Percentiles rank a stretch among this genome's conserved stretches.
phyloP scores from a whole-genome alignment of 345 rosid genomes.

The Erucastrum elatum region DNA sequence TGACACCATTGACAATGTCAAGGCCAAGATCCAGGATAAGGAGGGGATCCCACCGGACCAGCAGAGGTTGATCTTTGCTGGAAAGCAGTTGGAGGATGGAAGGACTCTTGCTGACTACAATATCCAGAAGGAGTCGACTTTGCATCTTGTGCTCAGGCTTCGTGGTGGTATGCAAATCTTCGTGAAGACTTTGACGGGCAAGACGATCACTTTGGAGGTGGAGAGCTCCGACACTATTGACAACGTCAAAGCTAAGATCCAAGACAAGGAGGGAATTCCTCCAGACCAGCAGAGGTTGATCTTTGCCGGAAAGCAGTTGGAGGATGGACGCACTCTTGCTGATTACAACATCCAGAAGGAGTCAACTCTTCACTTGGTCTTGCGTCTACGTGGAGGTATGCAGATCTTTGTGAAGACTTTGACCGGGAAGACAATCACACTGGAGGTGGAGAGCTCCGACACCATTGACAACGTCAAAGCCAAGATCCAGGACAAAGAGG shows the following conservation, averaged over 20 bases:
- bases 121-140: conserved; percentile 43
- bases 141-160: conserved; percentile 33
- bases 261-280: conserved; percentile 50
- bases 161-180: conserved; percentile 53
- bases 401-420: conserved; percentile 48
- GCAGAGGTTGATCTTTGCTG: conserved; percentile 41
- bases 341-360: conserved; percentile 55
- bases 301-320: conserved; percentile 50
- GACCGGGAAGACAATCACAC: conserved; percentile 47
- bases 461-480: conserved; percentile 52
- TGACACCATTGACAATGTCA: conserved; percentile 48
- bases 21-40: conserved; percentile 46
- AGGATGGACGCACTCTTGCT: conserved; percentile 48
- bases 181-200: conserved; percentile 46
- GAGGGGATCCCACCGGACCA: conserved; percentile 46
- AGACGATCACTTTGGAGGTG: conserved; percentile 46
- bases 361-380: conserved; percentile 38
- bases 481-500: conserved; percentile 52
- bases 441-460: conserved; percentile 49
- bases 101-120: conserved; percentile 39
- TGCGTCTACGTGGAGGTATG: conserved; percentile 49
- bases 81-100: conserved; percentile 40
- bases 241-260: conserved; percentile 49
- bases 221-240: conserved; percentile 50
- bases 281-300: conserved; percentile 52